Evolutionary conservation across 257 asterid species (phyloP), one percentile per base, ranked within the genome.

Genomic region (Solanum chiquidenum): DNA sequence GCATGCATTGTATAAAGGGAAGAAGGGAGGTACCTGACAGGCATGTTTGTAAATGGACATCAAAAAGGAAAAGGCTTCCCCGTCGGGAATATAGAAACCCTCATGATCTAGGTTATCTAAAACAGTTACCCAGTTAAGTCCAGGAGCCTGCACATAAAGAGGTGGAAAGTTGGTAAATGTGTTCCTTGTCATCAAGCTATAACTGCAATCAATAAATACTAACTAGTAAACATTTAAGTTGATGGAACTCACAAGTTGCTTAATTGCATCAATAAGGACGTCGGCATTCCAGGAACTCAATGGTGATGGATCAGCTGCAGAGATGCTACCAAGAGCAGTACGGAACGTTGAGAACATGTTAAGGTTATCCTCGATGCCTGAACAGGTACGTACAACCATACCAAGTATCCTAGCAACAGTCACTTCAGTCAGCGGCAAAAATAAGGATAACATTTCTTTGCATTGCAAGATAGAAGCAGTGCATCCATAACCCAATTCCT

Each of bases 401-500:
- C 97, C 98, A 87, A 97, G 92, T 88, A 95, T 92, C 92, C 93
- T 94, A 33, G 99, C 98, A 91, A 96, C 91, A 82, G 95, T 93
- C 82, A 89, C 89, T 88, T 96, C 98, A 87, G 96, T 92, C 86
- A 97, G 92, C 18, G 99, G 99, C 85, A 92, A 92, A 90, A 92
- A 94, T 60, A 94, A 93, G 83, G 98, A 94, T 88, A 97, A 52
- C 58, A 95, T 93, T 89, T 97, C 98, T 86, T 94, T 96, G 98
- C 99, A 97, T 80, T 92, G 98, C 84, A 96, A 84, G 58, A 90
- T 92, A 90, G 89, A 92, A 38, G 84, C 92, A 29, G 98, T 96
- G 97, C 99, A 96, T 68, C 98, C 98, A 91, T 94, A 96, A 88
- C 99, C 99, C 88, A 97, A 90, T 90, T 97, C 99, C 88, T 93